These are phyloP conservation scores for Eucalyptus sp. DNA, from an alignment of 345 rosid species.

Conservation along the genomic window DNA sequence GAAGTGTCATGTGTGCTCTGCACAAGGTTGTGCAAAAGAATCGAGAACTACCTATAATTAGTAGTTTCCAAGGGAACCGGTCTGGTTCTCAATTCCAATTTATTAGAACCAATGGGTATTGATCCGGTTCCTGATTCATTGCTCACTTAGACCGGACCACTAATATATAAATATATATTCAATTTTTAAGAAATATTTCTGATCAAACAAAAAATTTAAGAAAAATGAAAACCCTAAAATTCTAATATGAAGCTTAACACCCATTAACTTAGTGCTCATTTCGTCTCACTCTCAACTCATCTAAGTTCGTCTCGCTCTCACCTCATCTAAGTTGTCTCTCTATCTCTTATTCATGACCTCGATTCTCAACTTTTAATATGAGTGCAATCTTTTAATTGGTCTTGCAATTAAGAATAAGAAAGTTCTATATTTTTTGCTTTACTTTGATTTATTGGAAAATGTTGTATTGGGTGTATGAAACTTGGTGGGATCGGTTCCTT, in stretches of 20 bases:
- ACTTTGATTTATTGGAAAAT: no score
- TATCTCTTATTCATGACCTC: rapidly evolving
- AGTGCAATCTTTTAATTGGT: rapidly evolving
- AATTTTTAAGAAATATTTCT: rapidly evolving
- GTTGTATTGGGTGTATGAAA: rapidly evolving
- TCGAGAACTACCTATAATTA: rapidly evolving
- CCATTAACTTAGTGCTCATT: rapidly evolving
- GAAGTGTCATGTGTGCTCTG: no score
- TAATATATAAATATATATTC: no score
- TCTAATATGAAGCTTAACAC: rapidly evolving
- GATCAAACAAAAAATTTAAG: no score
- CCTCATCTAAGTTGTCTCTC: no score
- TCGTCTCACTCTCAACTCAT: no score
- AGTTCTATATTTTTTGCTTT: no score
- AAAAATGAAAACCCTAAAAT: no score
- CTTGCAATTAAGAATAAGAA: no score
- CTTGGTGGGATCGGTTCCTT: rapidly evolving
- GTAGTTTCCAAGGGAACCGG: rapidly evolving
- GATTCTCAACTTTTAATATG: no score
- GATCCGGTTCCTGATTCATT: rapidly evolving
- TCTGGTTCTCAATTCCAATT: rapidly evolving
- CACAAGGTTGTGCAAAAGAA: rapidly evolving
- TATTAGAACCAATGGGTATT: no score
- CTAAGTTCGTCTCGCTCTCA: no score
- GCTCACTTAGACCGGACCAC: rapidly evolving